phyloP scores from a whole-genome alignment of 78 protist species.

The Emiliania huxleyi region DNA sequence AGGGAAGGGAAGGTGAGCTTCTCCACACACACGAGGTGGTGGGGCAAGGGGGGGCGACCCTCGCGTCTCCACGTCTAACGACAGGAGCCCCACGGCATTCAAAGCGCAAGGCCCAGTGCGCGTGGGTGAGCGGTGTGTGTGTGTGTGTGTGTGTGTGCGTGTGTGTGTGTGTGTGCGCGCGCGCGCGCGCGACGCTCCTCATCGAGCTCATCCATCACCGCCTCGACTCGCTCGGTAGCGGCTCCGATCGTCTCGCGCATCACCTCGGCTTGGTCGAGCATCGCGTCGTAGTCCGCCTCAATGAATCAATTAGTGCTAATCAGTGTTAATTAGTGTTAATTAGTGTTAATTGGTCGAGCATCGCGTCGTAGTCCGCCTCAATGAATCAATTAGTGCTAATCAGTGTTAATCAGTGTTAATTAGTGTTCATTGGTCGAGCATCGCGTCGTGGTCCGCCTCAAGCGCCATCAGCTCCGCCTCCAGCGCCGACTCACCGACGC shows the following conservation, averaged over 20 bases:
- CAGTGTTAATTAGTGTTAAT: no score
- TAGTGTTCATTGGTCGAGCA: not conserved
- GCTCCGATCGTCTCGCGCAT: not conserved
- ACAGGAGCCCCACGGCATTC: not conserved
- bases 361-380: not conserved
- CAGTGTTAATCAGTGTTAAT: no score
- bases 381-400: no score
- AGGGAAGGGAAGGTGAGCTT: not conserved
- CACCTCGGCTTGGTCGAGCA: not conserved
- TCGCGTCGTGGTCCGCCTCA: not conserved
- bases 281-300: not conserved
- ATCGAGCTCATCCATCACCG: not conserved
- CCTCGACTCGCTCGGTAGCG: not conserved
- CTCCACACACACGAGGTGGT: not conserved
- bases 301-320: no score
- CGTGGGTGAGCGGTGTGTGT: not conserved
- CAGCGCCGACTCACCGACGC: no score
- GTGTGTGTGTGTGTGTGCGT: not conserved
- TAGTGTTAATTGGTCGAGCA: not conserved
- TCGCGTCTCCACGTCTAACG: not conserved
- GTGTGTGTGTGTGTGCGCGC: not conserved
- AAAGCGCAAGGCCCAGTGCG: not conserved
- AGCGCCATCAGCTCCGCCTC: not conserved
- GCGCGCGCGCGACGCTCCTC: no score
- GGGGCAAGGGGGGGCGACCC: not conserved